Percentiles rank a stretch among this genome's conserved stretches.
Evolutionary conservation across 2,329 filamentous ascomycete genomes (phyloP).

Genomic region (Monilinia polystroma): DNA sequence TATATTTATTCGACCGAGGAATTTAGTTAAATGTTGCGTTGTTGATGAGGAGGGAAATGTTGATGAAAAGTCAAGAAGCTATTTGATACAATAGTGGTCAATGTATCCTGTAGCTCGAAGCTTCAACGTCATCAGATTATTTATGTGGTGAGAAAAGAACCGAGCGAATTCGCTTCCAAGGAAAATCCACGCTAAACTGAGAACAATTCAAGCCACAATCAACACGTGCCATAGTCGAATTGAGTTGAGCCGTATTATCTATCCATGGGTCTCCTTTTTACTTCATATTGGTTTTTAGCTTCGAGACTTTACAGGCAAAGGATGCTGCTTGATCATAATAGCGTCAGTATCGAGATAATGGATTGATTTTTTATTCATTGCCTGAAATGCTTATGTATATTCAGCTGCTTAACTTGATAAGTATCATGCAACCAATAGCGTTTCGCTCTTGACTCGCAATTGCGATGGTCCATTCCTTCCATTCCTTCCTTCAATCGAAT

Average conservation of each 20-base stretch:
- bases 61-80: constrained; percentile 18
- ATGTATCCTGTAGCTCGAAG: constrained; percentile 22
- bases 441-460: not conserved
- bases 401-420: not conserved
- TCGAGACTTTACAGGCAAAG: no score
- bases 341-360: no score
- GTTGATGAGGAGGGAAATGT: constrained; percentile 5
- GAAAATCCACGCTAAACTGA: constrained; percentile 21
- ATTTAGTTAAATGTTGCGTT: not conserved
- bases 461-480: not conserved
- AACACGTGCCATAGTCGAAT: not conserved
- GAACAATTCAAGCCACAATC: not conserved
- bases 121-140: constrained; percentile 29
- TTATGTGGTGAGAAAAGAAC: constrained; percentile 14
- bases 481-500: not conserved
- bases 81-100: not conserved
- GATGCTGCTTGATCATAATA: no score
- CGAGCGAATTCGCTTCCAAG: constrained; percentile 21
- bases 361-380: no score
- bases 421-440: not conserved
- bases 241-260: not conserved
- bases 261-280: not conserved
- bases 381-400: no score
- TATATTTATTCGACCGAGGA: not conserved
- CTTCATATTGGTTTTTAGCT: no score